Base-by-base conservation (phyloP, 139 green algal genomes). In the Chlorella sp. region DNA sequence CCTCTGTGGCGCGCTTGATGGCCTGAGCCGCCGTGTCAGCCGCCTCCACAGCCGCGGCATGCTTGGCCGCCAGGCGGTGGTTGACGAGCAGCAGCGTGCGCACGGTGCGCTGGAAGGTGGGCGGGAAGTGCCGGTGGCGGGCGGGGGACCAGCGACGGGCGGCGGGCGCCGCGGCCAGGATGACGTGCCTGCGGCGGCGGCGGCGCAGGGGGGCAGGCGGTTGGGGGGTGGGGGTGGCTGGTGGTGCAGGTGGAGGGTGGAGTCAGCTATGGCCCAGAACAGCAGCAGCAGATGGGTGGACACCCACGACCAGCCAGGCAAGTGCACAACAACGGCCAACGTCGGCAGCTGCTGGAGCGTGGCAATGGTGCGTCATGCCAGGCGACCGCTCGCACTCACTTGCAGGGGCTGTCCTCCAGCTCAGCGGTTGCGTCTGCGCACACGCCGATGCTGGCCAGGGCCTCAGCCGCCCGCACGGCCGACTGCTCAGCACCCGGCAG, bases 61-160 rank as follows among this genome's bases (percentile, higher is more conserved):
- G 20, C 68, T 74, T 7, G 5, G 30, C 58, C 22, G 32, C 19
- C 40, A 83, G 77, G 60, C 60, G 77, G 77, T 62, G 64, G 77
- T 83, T 83, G 77, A 14, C 28, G 60, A 74, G 60, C 77, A 83
- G 77, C 60, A 83, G 77, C 40, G n/a, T 9, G 40, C 77, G 77
- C 5, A 69, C 77, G 14, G 77, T 30, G 11, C n/a, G 40, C 77
- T 83, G 73, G 77, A 83, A 83, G 77, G 77, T 60, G 8, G 60
- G 60, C 3, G 77, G 77, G 77, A 83, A 83, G 77, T 46, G 40
- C 30, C 20, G 41, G 60, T 83, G 77, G 58, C n/a, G 65, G 60
- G 77, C 41, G 30, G 32, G 77, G 3, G 77, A 73, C 77, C 77
- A 83, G 56, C 77, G 56, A 22, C 28, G 1, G 64, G 40, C 60